Percentiles rank a stretch among this genome's conserved stretches.
Evolutionary conservation across 495 filamentous ascomycete species (phyloP).

Genomic region (Neurospora terricola): DNA sequence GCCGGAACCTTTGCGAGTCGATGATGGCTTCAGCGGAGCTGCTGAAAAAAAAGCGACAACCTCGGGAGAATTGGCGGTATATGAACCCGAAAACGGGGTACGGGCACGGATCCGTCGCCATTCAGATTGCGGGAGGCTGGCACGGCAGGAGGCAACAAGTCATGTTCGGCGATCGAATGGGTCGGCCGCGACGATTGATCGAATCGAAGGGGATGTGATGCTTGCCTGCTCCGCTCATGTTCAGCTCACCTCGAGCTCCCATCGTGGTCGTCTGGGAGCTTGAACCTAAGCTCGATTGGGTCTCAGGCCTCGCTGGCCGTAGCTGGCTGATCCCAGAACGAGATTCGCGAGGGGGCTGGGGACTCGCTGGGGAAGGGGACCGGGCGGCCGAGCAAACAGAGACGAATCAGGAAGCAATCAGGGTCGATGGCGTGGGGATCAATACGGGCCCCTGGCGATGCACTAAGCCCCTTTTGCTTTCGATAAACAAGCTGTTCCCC

Average conservation of each 20-base stretch:
- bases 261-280: background rate
- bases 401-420: constrained; percentile 9
- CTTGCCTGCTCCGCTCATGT: background rate
- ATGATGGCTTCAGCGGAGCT: background rate
- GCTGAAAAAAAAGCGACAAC: background rate
- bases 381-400: background rate
- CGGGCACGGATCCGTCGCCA: background rate
- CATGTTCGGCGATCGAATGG: background rate
- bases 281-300: background rate
- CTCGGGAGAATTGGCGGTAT: background rate
- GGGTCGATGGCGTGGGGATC: constrained; percentile 5
- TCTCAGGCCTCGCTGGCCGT: background rate
- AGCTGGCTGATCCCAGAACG: background rate
- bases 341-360: background rate
- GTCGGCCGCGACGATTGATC: background rate
- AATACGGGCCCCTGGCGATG: constrained; percentile 4
- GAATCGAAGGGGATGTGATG: background rate
- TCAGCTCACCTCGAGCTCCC: background rate
- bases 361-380: background rate
- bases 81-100: background rate
- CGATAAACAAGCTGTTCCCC: constrained; percentile 27
- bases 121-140: background rate
- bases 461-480: constrained; percentile 20
- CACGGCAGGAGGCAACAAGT: background rate
- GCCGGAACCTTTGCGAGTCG: background rate